Evolutionary conservation across 345 rosid species (phyloP), one percentile per base, ranked within the genome.

Genomic region (Syzygium jambos): DNA sequence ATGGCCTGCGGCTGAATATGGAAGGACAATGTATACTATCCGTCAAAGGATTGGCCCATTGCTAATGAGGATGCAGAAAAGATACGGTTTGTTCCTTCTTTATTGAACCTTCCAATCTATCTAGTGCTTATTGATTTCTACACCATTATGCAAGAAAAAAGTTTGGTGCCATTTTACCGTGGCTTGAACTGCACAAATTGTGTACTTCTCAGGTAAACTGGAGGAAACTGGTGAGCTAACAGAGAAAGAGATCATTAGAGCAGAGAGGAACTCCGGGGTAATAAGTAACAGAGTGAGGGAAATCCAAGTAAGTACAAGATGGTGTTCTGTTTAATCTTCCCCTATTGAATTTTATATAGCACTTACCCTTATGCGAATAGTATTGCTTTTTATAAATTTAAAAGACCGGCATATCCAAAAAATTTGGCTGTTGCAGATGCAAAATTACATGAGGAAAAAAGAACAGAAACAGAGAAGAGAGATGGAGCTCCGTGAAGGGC

Each of bases 1-100:
- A 68, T 98, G 99, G 99, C 99, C 99, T 86, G 98, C 99, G 21
- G 99, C 99, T 27, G 99, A 96, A 87, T 98, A 98, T 89, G 99
- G 99, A 59, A 93, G 98, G 92, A 98, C 99, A 84, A 98, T 98
- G 99, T 96, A 98, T 90, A 95, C 99, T 80, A 95, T 98, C 52
- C 96, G 98, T 51, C 99, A 96, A 87, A 92, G 99, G 89, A 92
- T 98, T 65, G 99, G 99, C 86, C 99, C 99, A 2, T 93, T 98
- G 86, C 93, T 95, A 86, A 96, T 96, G 98, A 93, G 89, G 93
- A 92, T 98, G 99, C 94, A 93, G 92, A 97, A 93, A 89, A 92
- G 98, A 92, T 91, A 93, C 51, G 99, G 99, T 97, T 86, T 43
- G 90, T 91, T 63, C 19, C 23, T 34, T 19, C 13, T 10, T n/a